phyloP scores from a whole-genome alignment of 371 early-diverging fungal species.

The Capillidium heterosporum region DNA sequence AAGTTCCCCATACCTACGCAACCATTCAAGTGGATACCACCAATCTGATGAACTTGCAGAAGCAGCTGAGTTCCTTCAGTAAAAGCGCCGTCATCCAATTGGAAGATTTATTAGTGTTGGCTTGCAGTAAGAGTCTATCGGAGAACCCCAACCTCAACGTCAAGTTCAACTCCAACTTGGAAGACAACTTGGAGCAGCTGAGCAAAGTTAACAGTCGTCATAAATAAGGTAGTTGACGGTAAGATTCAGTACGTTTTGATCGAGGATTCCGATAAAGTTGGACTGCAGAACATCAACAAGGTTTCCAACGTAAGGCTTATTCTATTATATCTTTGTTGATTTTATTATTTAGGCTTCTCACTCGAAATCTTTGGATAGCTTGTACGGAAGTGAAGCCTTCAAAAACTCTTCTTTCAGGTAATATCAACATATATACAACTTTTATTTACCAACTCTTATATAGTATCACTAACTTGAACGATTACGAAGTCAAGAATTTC shows the following conservation, averaged over 20 bases:
- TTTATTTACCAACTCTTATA: constrained; percentile 66
- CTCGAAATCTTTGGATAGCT: constrained; percentile 79
- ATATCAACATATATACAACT: too few species aligned
- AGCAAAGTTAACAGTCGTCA: too few species aligned
- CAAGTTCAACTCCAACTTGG: background rate
- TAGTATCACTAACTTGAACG: constrained; percentile 95
- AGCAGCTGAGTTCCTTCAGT: constrained; percentile 16
- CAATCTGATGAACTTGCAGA: constrained; percentile 31
- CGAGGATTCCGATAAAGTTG: constrained; percentile 72
- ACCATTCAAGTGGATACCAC: constrained; percentile 78
- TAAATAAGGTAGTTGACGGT: constrained; percentile 90
- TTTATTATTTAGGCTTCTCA: constrained; percentile 49
- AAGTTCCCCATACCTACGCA: constrained; percentile 89
- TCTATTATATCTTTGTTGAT: background rate
- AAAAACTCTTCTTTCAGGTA: constrained; percentile 9
- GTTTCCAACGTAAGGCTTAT: constrained; percentile 33
- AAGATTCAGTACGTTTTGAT: constrained; percentile 89
- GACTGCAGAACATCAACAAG: constrained; percentile 66
- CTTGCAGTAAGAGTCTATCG: constrained; percentile 71
- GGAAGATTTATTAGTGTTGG: constrained; percentile 96
- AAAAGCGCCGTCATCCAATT: constrained; percentile 77
- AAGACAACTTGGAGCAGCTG: constrained; percentile 25
- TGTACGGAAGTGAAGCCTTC: constrained; percentile 86
- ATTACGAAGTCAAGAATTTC: constrained; percentile 86
- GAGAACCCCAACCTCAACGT: constrained; percentile 91